Evolutionary conservation across 306 rosid genomes (phyloP).

Genomic region (Albizia julibrissin): DNA sequence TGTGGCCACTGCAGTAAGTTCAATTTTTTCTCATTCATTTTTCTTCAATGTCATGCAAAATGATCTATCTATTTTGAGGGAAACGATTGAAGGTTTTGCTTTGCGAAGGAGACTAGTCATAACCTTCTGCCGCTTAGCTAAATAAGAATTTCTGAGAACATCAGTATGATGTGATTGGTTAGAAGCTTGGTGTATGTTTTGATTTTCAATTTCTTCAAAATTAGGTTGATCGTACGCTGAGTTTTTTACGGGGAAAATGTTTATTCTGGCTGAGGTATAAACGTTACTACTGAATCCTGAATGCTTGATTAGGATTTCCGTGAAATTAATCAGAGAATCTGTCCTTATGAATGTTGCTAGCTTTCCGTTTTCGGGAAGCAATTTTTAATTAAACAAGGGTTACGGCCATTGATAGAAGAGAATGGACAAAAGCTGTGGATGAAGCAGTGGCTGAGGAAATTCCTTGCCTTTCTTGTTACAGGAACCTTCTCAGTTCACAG

Average conservation of each 20-base stretch:
- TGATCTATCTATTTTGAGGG: conserved; percentile 13
- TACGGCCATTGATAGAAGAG: background rate
- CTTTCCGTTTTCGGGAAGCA: background rate
- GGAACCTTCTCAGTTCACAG: conserved; percentile 49
- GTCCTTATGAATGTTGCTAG: background rate
- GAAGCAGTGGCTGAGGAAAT: background rate
- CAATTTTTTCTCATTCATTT: conserved; percentile 23
- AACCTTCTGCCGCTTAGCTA: background rate
- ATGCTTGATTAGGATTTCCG: background rate
- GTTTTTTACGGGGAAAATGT: background rate
- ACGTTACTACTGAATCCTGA: background rate
- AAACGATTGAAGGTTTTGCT: background rate
- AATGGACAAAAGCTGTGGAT: conserved; percentile 10
- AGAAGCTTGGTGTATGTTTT: background rate
- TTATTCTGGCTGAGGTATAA: background rate
- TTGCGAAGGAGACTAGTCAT: conserved; percentile 1
- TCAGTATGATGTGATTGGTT: background rate
- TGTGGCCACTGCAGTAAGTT: conserved; percentile 65
- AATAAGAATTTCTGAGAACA: background rate
- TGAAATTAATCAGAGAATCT: background rate
- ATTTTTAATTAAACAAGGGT: conserved; percentile 15
- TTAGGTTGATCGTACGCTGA: background rate
- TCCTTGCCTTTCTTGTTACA: conserved; percentile 36
- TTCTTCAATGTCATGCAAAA: conserved; percentile 5
- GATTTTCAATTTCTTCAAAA: background rate